A percentile compares a stretch with the other conserved stretches of the same genome.
phyloP scores from a whole-genome alignment of 1,284 basidiomycete genomes.

The Melanopsichium pennsylvanicum region DNA sequence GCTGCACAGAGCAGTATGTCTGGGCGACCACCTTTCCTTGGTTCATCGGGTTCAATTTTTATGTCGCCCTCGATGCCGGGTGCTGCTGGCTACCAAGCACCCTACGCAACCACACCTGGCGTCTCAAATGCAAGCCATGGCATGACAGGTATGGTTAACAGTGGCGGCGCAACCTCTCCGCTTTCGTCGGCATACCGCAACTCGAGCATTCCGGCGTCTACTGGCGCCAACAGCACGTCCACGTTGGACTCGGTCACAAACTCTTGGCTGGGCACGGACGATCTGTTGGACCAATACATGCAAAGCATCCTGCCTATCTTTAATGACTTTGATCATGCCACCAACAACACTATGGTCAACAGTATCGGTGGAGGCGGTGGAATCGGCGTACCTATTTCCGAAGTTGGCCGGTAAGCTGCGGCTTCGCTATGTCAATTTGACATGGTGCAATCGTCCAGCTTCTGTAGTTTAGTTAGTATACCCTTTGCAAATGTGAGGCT shows the following conservation, averaged over 20 bases:
- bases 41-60: not conserved
- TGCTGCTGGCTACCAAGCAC: slow-evolving; percentile 4
- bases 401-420: slow-evolving; percentile 16
- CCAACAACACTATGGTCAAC: slow-evolving; percentile 32
- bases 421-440: not conserved
- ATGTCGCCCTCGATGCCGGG: slow-evolving; percentile 7
- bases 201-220: not conserved
- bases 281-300: slow-evolving; percentile 44
- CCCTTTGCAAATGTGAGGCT: too few species aligned
- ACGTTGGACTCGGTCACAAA: slow-evolving; percentile 25
- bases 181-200: slow-evolving; percentile 21
- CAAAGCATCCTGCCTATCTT: slow-evolving; percentile 47
- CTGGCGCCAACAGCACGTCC: slow-evolving; percentile 4
- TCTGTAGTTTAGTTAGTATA: not conserved
- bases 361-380: slow-evolving; percentile 32
- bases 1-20: slow-evolving; percentile 21
- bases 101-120: slow-evolving; percentile 4
- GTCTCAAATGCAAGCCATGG: not conserved
- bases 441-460: too few species aligned
- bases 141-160: slow-evolving; percentile 11
- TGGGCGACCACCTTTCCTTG: slow-evolving; percentile 12
- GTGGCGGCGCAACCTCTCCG: slow-evolving; percentile 10
- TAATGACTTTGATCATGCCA: slow-evolving; percentile 44
- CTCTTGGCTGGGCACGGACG: slow-evolving; percentile 43
- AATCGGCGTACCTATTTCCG: slow-evolving; percentile 40